Base-by-base conservation (phyloP, 2,329 filamentous ascomycete species). In the Sclerotinia nivalis region DNA sequence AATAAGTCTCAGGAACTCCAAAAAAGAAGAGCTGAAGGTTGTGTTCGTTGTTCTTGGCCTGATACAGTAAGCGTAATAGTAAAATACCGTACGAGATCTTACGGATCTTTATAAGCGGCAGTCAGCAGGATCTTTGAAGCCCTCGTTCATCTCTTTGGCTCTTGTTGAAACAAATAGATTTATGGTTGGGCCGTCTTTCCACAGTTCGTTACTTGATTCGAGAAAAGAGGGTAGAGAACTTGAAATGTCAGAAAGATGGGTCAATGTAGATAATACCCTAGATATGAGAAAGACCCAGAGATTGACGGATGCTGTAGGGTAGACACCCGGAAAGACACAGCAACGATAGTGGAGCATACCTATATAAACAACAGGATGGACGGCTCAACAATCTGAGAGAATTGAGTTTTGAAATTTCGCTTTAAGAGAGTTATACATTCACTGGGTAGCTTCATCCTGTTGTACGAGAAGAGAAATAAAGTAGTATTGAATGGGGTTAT, bases 61-160 rank as follows among this genome's bases (percentile, higher is more conserved):
- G 66, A 54, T 61, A 68, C 55, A 54, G 66, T 62, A 68, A 68
- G 66, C 66, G 47, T 43, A 45, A 54, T 50, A 25, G n/a, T 52
- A n/a, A 43, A 68, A 45, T 62, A 34, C 13, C 34, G 56, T 68
- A 45, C 56, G 56, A 60, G 58, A 50, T 62, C 56, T 68, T n/a
- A 62, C 55, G 47, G 20, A n/a, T 65, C 37, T 52, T 43, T 47
- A 40, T 20, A 65, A 45, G 15, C 52, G 61, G 34, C 61, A 40
- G 61, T 52, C 61, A 43, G 47, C 47, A 40, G 47, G 47, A 54
- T 28, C 31, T 49, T 37, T 52, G 47, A 52, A 64, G 47, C 22
- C 52, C 31, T 52, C 7, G n/a, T 40, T 20, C 15, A 40, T 52
- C n/a, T 64, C 60, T 49, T 25, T 50, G 28, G 25, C 20, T 49